Percentiles rank a stretch among this genome's conserved stretches.
Conservation (phyloP, 306 rosid species). For the Acmispon strigosus region DNA sequence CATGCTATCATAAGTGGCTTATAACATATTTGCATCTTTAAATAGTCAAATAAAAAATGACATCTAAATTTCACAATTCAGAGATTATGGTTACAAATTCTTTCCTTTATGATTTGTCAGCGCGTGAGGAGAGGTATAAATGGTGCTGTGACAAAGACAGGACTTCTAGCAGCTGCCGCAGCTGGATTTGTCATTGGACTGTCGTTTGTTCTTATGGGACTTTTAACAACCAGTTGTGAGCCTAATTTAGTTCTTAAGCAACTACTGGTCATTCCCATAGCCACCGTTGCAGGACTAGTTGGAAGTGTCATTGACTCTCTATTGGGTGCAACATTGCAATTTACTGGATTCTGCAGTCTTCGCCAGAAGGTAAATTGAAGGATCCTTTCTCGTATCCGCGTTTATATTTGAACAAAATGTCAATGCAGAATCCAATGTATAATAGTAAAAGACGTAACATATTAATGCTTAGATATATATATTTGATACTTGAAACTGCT, state of each 20-base stretch:
- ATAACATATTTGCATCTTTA: not conserved
- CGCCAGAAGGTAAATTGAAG: constrained; percentile 60
- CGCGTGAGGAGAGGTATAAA: constrained; percentile 85
- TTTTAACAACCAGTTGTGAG: constrained; percentile 48
- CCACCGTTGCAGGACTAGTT: constrained; percentile 59
- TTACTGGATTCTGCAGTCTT: constrained; percentile 79
- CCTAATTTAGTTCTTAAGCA: constrained; percentile 51
- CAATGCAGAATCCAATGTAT: not conserved
- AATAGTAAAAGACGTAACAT: not conserved
- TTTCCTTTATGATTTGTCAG: constrained; percentile 35
- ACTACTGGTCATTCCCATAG: constrained; percentile 66
- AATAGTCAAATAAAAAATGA: not conserved
- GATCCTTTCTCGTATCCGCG: not conserved
- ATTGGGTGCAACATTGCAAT: constrained; percentile 92
- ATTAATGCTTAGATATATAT: not conserved
- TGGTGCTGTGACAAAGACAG: constrained; percentile 81
- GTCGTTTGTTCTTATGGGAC: constrained; percentile 50
- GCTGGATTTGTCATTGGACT: constrained; percentile 72
- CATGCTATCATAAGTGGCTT: not conserved
- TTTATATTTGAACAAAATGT: not conserved
- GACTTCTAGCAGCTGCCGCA: constrained; percentile 78
- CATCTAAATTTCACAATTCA: not conserved
- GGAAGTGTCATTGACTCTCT: constrained; percentile 90
- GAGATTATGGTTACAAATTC: constrained; percentile 5
- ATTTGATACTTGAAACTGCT: constrained; percentile 10